Evolutionary conservation across 148 eudicot genomes (phyloP), one percentile per base, ranked within the genome.

Genomic region (Camellia granthamiana): DNA sequence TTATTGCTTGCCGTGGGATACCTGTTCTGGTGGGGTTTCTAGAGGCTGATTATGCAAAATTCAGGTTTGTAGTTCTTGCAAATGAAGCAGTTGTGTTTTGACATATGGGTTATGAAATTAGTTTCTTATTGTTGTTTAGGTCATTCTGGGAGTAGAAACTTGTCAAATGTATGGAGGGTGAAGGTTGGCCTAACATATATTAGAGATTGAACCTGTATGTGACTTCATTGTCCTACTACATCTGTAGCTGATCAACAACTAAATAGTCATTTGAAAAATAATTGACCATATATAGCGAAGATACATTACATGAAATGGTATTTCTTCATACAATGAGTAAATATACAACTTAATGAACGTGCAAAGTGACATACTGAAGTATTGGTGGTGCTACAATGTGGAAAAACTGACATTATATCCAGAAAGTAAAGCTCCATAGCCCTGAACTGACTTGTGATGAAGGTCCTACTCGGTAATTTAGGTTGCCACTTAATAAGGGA

Each of bases 1-100:
- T 96, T 83, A 94, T 96, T 82, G 97, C 99, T 79, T 93, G 98
- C 81, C 97, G 98, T 80, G 99, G 99, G 77, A 96, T 96, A 87
- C 99, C 95, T 16, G 82, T 93, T 87, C 85, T 96, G 76, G 99
- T 96, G 81, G 92, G 95, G 60, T 96, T 96, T 87, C 88, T 96
- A 51, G 99, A 96, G 89, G 91, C 99, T 83, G 97, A 96, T 90
- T 96, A 93, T 86, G 97, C 95, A 21, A 96, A 93, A 81, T 90
- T 86, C 90, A 92, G 99, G 99, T 93, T 71, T 65, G 81, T 67
- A 16, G 58, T 72, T 68, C n/a, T 44, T 51, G 38, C 30, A n/a
- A 11, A 47, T 66, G 2, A 23, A 5, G 44, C 38, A 38, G 44
- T 19, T 23, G 12, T 21, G 7, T 14, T 56, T 55, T 42, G n/a